phyloP scores from a whole-genome alignment of 2,329 filamentous ascomycete species.

The Raffaelea ambrosiae region DNA sequence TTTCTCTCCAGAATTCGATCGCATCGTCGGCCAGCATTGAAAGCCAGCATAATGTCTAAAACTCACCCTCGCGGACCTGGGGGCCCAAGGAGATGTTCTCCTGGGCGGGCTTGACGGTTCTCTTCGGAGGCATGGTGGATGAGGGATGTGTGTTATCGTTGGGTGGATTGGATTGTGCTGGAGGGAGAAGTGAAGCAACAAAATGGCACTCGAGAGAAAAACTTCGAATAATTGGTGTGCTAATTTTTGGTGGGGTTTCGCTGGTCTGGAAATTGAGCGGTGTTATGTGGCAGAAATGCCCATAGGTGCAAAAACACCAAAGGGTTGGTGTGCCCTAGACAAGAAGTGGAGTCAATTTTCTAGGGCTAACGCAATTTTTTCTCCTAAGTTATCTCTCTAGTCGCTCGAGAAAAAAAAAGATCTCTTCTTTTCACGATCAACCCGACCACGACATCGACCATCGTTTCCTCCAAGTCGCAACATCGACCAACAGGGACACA shows the following conservation, averaged over 20 bases:
- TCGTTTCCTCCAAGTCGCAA: not conserved
- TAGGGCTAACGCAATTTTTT: not conserved
- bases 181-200: not conserved
- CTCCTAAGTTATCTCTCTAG: not conserved
- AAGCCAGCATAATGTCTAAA: too few species aligned
- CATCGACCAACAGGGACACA: not conserved
- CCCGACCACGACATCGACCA: constrained; percentile 4
- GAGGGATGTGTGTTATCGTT: constrained; percentile 18
- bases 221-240: constrained; percentile 11
- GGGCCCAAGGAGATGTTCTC: constrained; percentile 99
- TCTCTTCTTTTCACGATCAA: not conserved
- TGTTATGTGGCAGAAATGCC: constrained; percentile 8
- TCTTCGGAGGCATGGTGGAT: constrained; percentile 94
- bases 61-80: constrained; percentile 87
- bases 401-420: not conserved
- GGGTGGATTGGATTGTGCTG: constrained; percentile 12
- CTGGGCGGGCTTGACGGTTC: constrained; percentile 71
- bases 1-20: not conserved
- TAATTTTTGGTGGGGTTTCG: constrained; percentile 3
- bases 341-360: not conserved
- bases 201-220: not conserved
- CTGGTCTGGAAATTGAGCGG: constrained; percentile 6
- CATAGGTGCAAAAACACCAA: not conserved
- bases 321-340: constrained; percentile 14
- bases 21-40: too few species aligned